These are phyloP conservation scores for Coemansia sp. DNA, from an alignment of 192 early-diverging fungal genomes.

Conservation along the genomic window DNA sequence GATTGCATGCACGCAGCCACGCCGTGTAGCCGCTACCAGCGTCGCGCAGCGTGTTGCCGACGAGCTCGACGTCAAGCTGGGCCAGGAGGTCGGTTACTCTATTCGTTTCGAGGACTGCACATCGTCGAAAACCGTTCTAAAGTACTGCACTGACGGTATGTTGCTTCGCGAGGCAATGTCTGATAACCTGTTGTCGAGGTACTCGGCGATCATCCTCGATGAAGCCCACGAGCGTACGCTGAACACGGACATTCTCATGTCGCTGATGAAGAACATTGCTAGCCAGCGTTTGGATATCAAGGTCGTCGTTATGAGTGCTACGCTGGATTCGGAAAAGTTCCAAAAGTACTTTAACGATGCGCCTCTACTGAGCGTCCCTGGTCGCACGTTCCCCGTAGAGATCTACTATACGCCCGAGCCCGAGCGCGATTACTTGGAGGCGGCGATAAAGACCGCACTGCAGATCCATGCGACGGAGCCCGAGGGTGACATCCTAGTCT, in stretches of 20 bases:
- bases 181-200: conserved; percentile 81
- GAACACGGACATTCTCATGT: conserved; percentile 97
- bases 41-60: conserved; percentile 98
- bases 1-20: conserved; percentile 98
- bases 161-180: conserved; percentile 96
- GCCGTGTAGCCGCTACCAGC: conserved; percentile 99
- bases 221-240: conserved; percentile 99
- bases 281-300: conserved; percentile 79
- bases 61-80: conserved; percentile 92
- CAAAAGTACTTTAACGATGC: conserved; percentile 98
- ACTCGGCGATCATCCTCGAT: conserved; percentile 96
- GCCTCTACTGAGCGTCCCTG: conserved; percentile 88
- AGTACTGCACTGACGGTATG: conserved; percentile 99
- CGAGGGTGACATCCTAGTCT: conserved; percentile 94
- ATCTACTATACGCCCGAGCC: conserved; percentile 97
- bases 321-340: conserved; percentile 97
- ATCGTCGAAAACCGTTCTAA: conserved; percentile 77
- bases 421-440: conserved; percentile 97
- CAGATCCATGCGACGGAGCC: conserved; percentile 93
- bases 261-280: conserved; percentile 90
- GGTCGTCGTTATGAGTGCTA: conserved; percentile 96
- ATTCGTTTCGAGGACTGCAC: conserved; percentile 99
- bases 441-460: conserved; percentile 90
- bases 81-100: conserved; percentile 95
- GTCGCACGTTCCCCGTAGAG: conserved; percentile 98